Evolutionary conservation across 352 stramenopile species (phyloP).

Genomic region (Pythium dissotocum): DNA sequence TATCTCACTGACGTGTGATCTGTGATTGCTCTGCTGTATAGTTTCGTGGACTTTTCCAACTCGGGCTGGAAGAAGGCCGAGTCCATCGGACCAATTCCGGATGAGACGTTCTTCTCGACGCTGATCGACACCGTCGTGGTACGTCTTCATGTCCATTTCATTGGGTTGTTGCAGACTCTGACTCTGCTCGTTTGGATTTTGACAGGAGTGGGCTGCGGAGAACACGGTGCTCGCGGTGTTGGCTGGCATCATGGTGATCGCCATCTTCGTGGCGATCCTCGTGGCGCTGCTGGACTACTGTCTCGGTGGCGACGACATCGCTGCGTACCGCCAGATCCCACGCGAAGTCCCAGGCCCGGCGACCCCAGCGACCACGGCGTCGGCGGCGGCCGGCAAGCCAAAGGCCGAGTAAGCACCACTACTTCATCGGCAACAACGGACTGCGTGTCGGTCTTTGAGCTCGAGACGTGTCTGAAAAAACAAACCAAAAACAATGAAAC

Average conservation of each 20-base stretch:
- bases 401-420: slow-evolving; percentile 23
- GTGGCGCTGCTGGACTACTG: slow-evolving; percentile 43
- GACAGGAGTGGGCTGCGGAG: slow-evolving; percentile 37
- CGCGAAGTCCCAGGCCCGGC: slow-evolving; percentile 21
- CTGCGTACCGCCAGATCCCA: slow-evolving; percentile 51
- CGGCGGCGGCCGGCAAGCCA: slow-evolving; percentile 21
- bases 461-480: neutral
- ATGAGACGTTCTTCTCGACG: slow-evolving; percentile 34
- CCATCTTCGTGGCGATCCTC: slow-evolving; percentile 40
- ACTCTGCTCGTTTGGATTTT: neutral
- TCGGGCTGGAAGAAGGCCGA: slow-evolving; percentile 33
- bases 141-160: neutral
- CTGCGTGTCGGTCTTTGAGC: neutral
- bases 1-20: neutral
- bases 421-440: neutral
- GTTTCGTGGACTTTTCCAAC: slow-evolving; percentile 34
- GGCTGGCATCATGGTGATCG: slow-evolving; percentile 35
- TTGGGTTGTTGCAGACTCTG: neutral
- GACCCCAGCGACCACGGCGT: slow-evolving; percentile 25
- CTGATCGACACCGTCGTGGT: slow-evolving; percentile 27
- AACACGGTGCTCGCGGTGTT: slow-evolving; percentile 39
- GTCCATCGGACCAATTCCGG: slow-evolving; percentile 35
- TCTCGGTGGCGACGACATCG: slow-evolving; percentile 41
- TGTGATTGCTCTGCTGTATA: neutral
- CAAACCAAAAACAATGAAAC: neutral